Evolutionary conservation across 2,329 filamentous ascomycete genomes (phyloP).

Genomic region (Penicillium crustosum): DNA sequence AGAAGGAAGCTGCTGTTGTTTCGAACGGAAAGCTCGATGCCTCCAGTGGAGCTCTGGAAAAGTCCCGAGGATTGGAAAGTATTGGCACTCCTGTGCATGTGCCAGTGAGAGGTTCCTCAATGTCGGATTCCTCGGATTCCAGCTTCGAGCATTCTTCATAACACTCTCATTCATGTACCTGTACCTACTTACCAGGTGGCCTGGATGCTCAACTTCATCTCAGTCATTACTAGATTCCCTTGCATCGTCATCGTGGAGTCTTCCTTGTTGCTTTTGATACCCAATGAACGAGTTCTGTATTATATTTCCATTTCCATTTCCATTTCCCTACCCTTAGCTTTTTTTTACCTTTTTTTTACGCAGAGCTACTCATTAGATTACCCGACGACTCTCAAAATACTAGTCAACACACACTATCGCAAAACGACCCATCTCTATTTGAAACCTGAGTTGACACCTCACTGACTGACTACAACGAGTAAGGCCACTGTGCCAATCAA

Average conservation of each 20-base stretch:
- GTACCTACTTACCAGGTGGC: background rate
- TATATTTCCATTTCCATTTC: constrained; percentile 19
- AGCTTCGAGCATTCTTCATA: constrained; percentile 31
- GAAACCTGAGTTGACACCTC: background rate
- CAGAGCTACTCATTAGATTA: constrained; percentile 9
- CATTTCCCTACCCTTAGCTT: constrained; percentile 35
- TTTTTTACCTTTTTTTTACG: constrained; percentile 58
- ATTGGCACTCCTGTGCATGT: constrained; percentile 37
- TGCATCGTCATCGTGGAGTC: constrained; percentile 8
- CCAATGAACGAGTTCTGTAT: constrained; percentile 8
- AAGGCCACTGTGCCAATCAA: background rate
- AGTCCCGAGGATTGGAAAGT: constrained; percentile 40
- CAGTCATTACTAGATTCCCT: background rate
- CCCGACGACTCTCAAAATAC: background rate
- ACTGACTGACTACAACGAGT: background rate
- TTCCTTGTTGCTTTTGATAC: constrained; percentile 22
- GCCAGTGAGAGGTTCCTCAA: constrained; percentile 17
- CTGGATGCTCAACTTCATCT: background rate
- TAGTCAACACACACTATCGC: constrained; percentile 44
- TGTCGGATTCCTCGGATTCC: constrained; percentile 20
- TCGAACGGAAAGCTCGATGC: constrained; percentile 26
- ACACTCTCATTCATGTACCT: background rate
- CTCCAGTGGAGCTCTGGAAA: constrained; percentile 30
- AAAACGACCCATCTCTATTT: constrained; percentile 57
- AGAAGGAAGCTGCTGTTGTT: constrained; percentile 43